Evolutionary conservation across 2,329 filamentous ascomycete genomes (phyloP).

Genomic region (Parastagonospora avenae): DNA sequence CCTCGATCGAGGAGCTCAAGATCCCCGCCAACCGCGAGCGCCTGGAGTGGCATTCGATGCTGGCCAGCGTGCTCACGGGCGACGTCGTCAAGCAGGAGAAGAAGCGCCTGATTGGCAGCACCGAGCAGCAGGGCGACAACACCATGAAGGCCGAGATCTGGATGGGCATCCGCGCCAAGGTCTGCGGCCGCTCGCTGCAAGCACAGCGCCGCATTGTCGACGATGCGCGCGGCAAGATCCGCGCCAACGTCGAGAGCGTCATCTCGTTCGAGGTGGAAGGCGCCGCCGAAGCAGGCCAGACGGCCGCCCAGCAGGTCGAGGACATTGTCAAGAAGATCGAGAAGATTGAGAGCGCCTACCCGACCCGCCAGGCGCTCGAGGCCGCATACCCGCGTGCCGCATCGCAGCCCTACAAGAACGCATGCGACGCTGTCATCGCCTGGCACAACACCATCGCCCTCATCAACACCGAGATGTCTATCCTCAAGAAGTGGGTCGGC

Average conservation of each 20-base stretch:
- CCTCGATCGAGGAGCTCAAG: slow-evolving; percentile 85
- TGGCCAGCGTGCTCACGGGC: slow-evolving; percentile 91
- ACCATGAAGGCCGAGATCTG: slow-evolving; percentile 74
- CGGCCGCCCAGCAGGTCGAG: slow-evolving; percentile 84
- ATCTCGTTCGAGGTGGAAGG: slow-evolving; percentile 94
- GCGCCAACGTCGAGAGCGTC: slow-evolving; percentile 81
- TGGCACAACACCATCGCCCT: slow-evolving; percentile 98
- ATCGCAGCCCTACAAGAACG: slow-evolving; percentile 77
- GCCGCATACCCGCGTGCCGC: slow-evolving; percentile 75
- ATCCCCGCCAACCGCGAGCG: slow-evolving; percentile 87
- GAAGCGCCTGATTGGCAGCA: slow-evolving; percentile 85
- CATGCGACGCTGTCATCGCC: slow-evolving; percentile 85
- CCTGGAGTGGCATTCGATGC: slow-evolving; percentile 97
- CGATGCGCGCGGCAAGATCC: slow-evolving; percentile 75
- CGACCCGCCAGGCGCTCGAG: slow-evolving; percentile 76
- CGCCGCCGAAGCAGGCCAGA: slow-evolving; percentile 87
- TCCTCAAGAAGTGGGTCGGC: slow-evolving; percentile 94
- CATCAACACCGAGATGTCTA: slow-evolving; percentile 91
- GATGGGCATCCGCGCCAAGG: slow-evolving; percentile 83
- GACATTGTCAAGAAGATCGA: slow-evolving; percentile 91
- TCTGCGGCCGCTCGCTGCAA: slow-evolving; percentile 81
- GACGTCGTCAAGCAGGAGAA: slow-evolving; percentile 99
- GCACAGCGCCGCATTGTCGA: slow-evolving; percentile 88
- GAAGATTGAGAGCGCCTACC: slow-evolving; percentile 83
- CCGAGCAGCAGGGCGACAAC: slow-evolving; percentile 74